Conservation (phyloP, 805 yeast genomes). For the Yamadazyma scolyti region DNA sequence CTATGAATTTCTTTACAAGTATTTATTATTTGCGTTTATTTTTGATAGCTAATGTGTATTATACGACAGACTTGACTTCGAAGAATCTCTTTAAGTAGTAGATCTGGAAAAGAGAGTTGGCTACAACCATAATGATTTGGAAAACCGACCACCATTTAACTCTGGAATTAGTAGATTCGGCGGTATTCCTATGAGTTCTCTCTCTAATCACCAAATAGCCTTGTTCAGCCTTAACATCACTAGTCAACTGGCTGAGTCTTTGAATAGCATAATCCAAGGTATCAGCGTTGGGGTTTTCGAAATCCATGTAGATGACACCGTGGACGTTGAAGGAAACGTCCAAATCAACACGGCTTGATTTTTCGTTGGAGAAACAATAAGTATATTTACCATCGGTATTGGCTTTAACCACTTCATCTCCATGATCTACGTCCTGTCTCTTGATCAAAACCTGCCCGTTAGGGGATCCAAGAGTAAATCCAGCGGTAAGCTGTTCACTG, state of each 20-base stretch:
- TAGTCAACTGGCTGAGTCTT: conserved; percentile 68
- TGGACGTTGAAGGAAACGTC: conserved; percentile 95
- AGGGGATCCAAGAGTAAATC: conserved; percentile 50
- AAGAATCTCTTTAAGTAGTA: conserved; percentile 91
- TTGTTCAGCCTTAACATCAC: conserved; percentile 89
- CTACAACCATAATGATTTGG: conserved; percentile 82
- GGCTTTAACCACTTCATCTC: conserved; percentile 70
- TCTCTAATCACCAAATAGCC: conserved; percentile 92
- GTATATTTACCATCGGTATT: conserved; percentile 67
- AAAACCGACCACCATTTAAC: conserved; percentile 98
- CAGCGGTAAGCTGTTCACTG: conserved; percentile 60
- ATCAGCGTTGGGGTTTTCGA: conserved; percentile 70
- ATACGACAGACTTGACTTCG: conserved; percentile 89
- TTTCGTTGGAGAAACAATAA: conserved; percentile 91
- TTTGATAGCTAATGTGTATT: no score
- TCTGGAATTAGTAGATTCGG: conserved; percentile 93
- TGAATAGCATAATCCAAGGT: conserved; percentile 82
- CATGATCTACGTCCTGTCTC: conserved; percentile 65
- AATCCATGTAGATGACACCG: conserved; percentile 84
- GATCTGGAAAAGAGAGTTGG: conserved; percentile 88
- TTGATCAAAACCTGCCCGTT: conserved; percentile 47
- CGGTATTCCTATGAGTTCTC: conserved; percentile 97
- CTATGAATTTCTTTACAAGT: no score
- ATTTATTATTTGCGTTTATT: no score
- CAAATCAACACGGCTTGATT: conserved; percentile 64